Conservation (phyloP, 2,329 filamentous ascomycete genomes). For the Trichoderma atrobrunneum region DNA sequence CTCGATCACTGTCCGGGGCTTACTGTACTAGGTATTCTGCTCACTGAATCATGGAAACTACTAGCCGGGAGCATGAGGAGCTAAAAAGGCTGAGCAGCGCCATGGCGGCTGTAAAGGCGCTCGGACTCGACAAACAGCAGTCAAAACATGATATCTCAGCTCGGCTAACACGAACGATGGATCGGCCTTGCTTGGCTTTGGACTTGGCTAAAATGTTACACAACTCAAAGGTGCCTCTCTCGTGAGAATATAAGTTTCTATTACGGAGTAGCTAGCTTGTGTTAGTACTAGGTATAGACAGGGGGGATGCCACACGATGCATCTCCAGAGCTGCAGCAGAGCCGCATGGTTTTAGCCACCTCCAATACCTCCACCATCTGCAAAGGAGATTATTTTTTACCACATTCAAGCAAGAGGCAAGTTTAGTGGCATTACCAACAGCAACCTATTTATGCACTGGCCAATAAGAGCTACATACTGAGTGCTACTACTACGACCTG, state of each 20-base stretch:
- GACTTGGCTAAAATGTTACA: neutral
- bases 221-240: neutral
- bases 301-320: neutral
- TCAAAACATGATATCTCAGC: neutral
- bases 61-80: neutral
- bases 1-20: neutral
- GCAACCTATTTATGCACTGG: neutral
- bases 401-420: neutral
- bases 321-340: neutral
- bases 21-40: neutral
- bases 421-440: neutral
- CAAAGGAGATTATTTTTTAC: too few relatives aligned
- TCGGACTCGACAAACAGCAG: neutral
- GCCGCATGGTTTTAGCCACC: neutral
- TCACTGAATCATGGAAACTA: neutral
- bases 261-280: neutral
- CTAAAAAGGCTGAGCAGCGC: neutral
- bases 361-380: neutral
- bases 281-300: neutral
- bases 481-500: neutral
- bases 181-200: neutral
- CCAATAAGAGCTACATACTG: neutral
- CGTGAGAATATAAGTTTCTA: neutral
- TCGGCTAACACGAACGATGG: neutral
- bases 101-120: neutral